Percentiles rank a stretch among this genome's conserved stretches.
Evolutionary conservation across 129 eudicot genomes (phyloP).

Genomic region (Ambrosia trifida): DNA sequence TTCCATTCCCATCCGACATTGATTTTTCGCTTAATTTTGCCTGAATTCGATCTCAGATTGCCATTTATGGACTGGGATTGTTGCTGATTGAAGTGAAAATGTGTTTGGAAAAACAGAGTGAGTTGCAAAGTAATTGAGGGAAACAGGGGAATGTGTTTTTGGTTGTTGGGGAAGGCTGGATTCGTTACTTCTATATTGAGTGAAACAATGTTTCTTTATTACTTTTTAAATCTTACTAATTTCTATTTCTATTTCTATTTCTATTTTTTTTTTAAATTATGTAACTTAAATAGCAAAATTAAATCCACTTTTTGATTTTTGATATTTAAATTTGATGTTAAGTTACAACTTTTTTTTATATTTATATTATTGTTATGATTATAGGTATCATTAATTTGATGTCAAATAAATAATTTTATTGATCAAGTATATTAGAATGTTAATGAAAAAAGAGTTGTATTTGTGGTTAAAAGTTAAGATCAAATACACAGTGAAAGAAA

Average conservation of each 20-base stretch:
- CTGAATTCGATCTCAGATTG: neutral
- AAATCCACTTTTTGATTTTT: neutral
- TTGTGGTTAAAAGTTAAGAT: no score
- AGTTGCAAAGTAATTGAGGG: neutral
- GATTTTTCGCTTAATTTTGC: constrained; percentile 21
- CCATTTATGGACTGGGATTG: no score
- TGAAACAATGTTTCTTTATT: neutral
- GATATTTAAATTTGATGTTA: no score
- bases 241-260: no score
- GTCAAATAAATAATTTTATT: neutral
- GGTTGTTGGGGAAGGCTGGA: neutral
- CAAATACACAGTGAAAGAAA: no score
- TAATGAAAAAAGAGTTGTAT: neutral
- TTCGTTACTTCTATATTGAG: neutral
- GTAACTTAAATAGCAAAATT: no score
- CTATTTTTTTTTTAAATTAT: no score
- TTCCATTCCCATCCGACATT: constrained; percentile 45
- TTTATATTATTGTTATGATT: neutral
- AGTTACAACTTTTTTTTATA: neutral
- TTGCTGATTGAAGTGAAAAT: neutral
- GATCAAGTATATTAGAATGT: neutral
- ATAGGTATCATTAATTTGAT: neutral
- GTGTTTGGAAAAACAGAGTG: neutral
- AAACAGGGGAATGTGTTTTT: neutral
- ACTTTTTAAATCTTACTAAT: no score